These are phyloP conservation scores for Floccularia luteovirens DNA, from an alignment of 768 basidiomycete genomes.

Conservation along the genomic window DNA sequence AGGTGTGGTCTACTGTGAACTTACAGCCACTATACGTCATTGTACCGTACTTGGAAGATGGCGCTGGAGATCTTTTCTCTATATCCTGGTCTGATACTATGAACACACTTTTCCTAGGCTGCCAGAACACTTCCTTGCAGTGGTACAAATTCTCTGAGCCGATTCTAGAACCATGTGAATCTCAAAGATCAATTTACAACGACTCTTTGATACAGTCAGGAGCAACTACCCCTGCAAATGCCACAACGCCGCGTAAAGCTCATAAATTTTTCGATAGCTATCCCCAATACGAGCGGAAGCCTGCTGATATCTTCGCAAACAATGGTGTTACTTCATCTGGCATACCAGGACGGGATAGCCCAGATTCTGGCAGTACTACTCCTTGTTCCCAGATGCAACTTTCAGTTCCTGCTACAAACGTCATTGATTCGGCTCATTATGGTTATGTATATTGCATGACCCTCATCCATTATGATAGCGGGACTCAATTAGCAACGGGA, in stretches of 20 bases:
- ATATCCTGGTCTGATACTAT: conserved; percentile 66
- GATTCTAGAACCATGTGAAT: conserved; percentile 8
- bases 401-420: conserved; percentile 57
- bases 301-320: conserved; percentile 62
- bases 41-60: conserved; percentile 70
- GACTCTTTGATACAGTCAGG: conserved; percentile 17
- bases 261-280: conserved; percentile 95
- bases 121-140: conserved; percentile 89
- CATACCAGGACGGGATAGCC: conserved; percentile 18
- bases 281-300: conserved; percentile 59
- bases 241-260: conserved; percentile 34
- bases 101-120: conserved; percentile 77
- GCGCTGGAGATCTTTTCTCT: conserved; percentile 84
- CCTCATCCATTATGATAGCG: conserved; percentile 19
- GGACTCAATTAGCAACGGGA: conserved; percentile 63
- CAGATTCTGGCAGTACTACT: conserved; percentile 21
- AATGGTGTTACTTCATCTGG: conserved; percentile 32
- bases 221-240: conserved; percentile 24
- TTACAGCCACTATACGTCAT: conserved; percentile 66
- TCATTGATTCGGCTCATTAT: conserved; percentile 86
- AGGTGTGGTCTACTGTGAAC: conserved; percentile 80
- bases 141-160: conserved; percentile 61
- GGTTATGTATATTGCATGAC: conserved; percentile 90
- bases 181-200: conserved; percentile 11
- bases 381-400: conserved; percentile 31